Evolutionary conservation across 2,329 filamentous ascomycete species (phyloP), one percentile per base, ranked within the genome.

Genomic region (Colletotrichum musae): DNA sequence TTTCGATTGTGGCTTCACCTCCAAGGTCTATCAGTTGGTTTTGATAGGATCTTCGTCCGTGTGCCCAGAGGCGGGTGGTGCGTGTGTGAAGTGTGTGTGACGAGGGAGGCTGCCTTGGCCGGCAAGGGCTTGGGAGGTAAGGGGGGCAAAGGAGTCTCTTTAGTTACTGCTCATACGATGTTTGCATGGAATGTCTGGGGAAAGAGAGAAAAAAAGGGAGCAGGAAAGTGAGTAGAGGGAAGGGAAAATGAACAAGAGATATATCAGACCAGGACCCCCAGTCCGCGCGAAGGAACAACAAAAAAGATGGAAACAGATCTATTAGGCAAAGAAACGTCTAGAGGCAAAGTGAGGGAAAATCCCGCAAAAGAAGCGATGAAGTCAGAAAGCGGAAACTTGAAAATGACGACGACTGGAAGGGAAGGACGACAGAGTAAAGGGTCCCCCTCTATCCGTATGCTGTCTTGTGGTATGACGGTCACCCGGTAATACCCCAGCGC

Each of bases 101-200:
- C 54, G 50, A 65, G 54, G 43, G 56, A 51, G 61, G 61, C 32
- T 65, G 61, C 60, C 61, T 69, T 65, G 54, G 66, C 66, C 61
- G 48, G 61, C 66, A 59, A 65, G 61, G 61, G 50, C 54, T 69
- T 50, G 56, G 24, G 48, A 9, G 39, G 16, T 48, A 43, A n/a
- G 51, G 51, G 48, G 48, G 13, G 36, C 41, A 28, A 26, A 36
- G 32, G 32, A 36, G 32, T 58, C 32, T 59, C 61, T 65, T 65
- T 39, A 56, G 48, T n/a, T 65, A 58, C 13, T 36, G 39, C 54
- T 65, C 32, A 48, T 51, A 69, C 50, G 48, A 59, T 45, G 18
- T 13, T 26, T 64, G 54, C 41, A 43, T 59, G 56, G 28, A 60
- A 47, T 51, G 32, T 24, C 24, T 32, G 5, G 32, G 10, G 32